Evolutionary conservation across 139 green algal genomes (phyloP), one percentile per base, ranked within the genome.

Genomic region (Marvania coccoides): DNA sequence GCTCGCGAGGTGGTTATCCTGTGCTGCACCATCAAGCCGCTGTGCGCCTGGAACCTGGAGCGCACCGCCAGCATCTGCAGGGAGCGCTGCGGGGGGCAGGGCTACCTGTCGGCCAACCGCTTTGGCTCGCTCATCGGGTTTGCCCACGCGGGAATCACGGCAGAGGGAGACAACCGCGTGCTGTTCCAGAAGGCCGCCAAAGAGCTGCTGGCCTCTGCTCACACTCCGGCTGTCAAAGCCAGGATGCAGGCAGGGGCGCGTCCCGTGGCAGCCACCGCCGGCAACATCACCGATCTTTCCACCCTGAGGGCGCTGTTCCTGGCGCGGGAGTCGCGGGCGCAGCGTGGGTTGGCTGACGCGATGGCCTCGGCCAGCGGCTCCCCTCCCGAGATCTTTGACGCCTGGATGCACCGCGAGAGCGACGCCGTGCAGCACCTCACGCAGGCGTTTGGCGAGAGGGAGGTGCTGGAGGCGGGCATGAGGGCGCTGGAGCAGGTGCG

Each of bases 11-110:
- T 94, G 36, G 81, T 95, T 47, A 85, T 90, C 60, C 80, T 94
- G 63, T 93, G 86, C 81, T 97, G 90, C 76, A 84, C 83, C 66
- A 96, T 97, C 79, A 96, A 97, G 82, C 91, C 91, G 35, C 76
- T 97, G 72, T 93, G 86, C 70, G 78, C 79, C 13, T 97, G 90
- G 91, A 91, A 95, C 73, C 64, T 72, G 9, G 73, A 88, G 73
- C 69, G 84, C 23, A 73, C 69, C 29, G 77, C 67, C 2, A 87
- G 63, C 37, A 81, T 74, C 3, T 87, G 73, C 63, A 70, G 85
- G 15, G 81, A 90, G 70, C 63, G 83, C 3, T 90, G 85, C 57
- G 81, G 85, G 0, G 83, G 85, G 2, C 65, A 67, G 40, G 91
- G 91, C 55, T 96, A 96, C 81, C 84, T 96, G 33, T 83, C 64